Base-by-base conservation (phyloP, 805 yeast species). In the Wickerhamiella nectarea region DNA sequence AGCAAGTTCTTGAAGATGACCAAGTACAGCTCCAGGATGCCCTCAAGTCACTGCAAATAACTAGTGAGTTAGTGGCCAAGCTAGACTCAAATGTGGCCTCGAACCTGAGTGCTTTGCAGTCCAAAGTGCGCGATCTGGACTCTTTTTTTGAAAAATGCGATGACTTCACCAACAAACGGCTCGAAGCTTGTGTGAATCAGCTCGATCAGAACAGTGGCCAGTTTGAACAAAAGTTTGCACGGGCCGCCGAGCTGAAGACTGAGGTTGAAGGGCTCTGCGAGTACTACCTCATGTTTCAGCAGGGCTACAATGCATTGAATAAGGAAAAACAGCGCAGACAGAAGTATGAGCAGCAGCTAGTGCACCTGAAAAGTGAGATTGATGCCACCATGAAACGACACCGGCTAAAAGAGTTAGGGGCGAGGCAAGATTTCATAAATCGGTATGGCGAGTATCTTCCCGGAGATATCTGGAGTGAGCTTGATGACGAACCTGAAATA, bases 371-470 rank as follows among this genome's bases (percentile, higher is more conserved):
- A 1, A 56, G 62, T 6, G 64, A 64, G 1, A 68, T 78, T 50
- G 61, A 68, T 38, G 36, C 51, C 0, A 62, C 65, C 36, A 53
- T 78, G 12, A 50, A 61, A 12, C 43, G 54, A 3, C 51, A 74
- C 3, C 64, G 67, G 41, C 53, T 57, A 4, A 66, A 68, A 2
- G 86, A 79, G 48, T 54, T 57, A 29, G 55, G 53, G 1, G 54
- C 58, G 10, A 61, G 82, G 34, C 52, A 61, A 15, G 43, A 53
- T 9, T 79, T 79, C 49, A 49, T 75, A 36, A 50, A 55, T 2
- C 55, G 60, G 4, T 66, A 76, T 57, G 79, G 78, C 0, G 71
- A 70, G 34, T 78, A 58, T 49, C 59, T 79, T 11, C 87, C 87
- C 0, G 64, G 58, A 36, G 72, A 72, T 47, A 59, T 74, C 3